Base-by-base conservation (phyloP, 441 rosid species). In the Eruca vesicaria region DNA sequence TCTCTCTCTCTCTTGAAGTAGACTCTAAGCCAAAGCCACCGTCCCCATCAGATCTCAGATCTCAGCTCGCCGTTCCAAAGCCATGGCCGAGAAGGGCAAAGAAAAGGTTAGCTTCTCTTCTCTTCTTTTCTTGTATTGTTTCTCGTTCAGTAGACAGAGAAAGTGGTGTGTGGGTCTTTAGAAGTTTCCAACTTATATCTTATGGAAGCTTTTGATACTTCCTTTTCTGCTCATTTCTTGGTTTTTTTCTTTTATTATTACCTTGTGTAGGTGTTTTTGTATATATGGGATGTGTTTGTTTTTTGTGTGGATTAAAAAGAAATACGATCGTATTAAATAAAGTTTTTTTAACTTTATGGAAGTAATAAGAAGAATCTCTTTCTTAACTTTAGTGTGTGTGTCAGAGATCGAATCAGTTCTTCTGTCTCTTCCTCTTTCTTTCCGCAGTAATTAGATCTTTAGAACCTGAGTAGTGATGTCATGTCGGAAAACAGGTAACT, bases 81-180 rank as follows among this genome's bases (percentile, higher is more conserved):
- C 79, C 66, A 79, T 79, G 82, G 71, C 74, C 9, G 82, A 79
- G 82, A 79, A 66, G 73, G 82, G 81, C 71, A 78, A 68, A 28
- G 81, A 78, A 68, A 78, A 78, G 81, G 81, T 78, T 53, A 19
- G 45, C 57, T 29, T 67, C n/a, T 57, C 36, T 32, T 48, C 32
- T 29, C 32, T 29, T 43, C 35, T 53, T 11, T 12, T 63, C 26
- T 68, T 63, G 6, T 9, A 48, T 67, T 19, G 21, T 43, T 28
- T 2, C 48, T 77, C 41, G 36, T 20, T 60, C 11, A 32, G 56
- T 56, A 23, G 41, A 61, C 41, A 3, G 5, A 31, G 21, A 76
- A 63, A 71, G 68, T 66, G 71, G 12, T 19, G 55, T 19, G 55
- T 60, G 53, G 79, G 48, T 69, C 50, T 75, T 11, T 11, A 36